Base-by-base conservation (phyloP, 306 rosid species). In the Citrullus mucosospermus region DNA sequence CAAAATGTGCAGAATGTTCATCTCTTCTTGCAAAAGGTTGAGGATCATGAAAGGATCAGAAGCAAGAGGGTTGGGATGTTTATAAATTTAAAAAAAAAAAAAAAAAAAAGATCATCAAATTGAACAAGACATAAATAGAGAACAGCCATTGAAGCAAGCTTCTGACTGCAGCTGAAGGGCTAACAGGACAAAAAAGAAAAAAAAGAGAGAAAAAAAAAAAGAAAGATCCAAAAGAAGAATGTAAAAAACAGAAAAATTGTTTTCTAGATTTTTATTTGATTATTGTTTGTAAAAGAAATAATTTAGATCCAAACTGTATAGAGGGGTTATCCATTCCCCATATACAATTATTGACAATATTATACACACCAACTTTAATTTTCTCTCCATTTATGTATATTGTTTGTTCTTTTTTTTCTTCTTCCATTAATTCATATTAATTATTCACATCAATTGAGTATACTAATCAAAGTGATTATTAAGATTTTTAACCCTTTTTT, bases 41-140 rank as follows among this genome's bases (percentile, higher is more conserved):
- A 66, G 81, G 43, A 78, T 78, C 67, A 78, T 78, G 81, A 78
- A 78, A 39, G 81, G 81, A 54, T 53, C 81, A 38, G 81, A 78
- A 12, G 81, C 81, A 12, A 66, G 76, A 78, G 81, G 81, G 36
- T 38, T 78, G 51, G 81, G 75, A 18, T 63, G 81, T 65, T 66
- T 18, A 66, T 77, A 60, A 48, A 46, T 43, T 43, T 1, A 6
- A 5, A 36, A 36, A 36, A 36, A 36, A 36, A 5, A 36, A 32
- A 32, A 32, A 32, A 32, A 32, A 32, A 32, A 22, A 22, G 22
- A 22, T 22, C 22, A 22, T 34, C 2, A 34, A 34, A 34, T 34
- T 34, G 36, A 34, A 34, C 36, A 34, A 34, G 36, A 34, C 36
- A 34, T 46, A 46, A 51, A 14, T 4, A 5, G 56, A 15, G 56